Base-by-base conservation (phyloP, 805 yeast genomes). In the Candida ficus region DNA sequence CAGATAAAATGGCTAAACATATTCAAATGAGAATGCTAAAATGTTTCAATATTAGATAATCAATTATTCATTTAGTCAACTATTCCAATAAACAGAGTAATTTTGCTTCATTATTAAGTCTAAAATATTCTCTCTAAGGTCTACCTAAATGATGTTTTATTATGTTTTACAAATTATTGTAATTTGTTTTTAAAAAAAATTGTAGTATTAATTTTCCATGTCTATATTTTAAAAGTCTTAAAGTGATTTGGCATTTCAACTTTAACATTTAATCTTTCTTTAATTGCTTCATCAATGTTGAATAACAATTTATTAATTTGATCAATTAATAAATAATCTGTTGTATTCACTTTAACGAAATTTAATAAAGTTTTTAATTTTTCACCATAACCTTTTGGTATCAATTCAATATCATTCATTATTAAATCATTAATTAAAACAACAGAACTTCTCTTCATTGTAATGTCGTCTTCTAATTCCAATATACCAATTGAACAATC, bases 401-500 rank as follows among this genome's bases (percentile, higher is more conserved):
- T 67, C 10, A 72, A 63, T 2, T 70, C 63, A 10, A 73, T 58
- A 4, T 75, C 76, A 3, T 75, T 60, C 6, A 73, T 63, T 3
- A 83, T 56, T 38, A 84, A 58, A 54, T 83, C 91, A 47, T 73
- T 69, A 3, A 87, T 62, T 19, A 89, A 59, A 11, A 81, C 83
- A 3, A 88, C 70, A 0, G 95, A 87, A 1, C 95, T 68, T 29
- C 96, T 68, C 46, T 95, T 70, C 73, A 89, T 71, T 13, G 58
- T 50, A 2, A 63, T 54, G 7, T 82, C 19, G 53, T 66, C 57
- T 69, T 95, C 73, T 68, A 75, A 52, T 57, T 73, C 79, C 38
- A 93, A 57, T 0, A 91, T 72, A 7, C 96, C 95, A 25, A 84
- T 58, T 0, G 86, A 78, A 54, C 95, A 80, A 54, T 89, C 96